phyloP scores from a whole-genome alignment of 257 asterid species.

The Ocimum tenuiflorum region DNA sequence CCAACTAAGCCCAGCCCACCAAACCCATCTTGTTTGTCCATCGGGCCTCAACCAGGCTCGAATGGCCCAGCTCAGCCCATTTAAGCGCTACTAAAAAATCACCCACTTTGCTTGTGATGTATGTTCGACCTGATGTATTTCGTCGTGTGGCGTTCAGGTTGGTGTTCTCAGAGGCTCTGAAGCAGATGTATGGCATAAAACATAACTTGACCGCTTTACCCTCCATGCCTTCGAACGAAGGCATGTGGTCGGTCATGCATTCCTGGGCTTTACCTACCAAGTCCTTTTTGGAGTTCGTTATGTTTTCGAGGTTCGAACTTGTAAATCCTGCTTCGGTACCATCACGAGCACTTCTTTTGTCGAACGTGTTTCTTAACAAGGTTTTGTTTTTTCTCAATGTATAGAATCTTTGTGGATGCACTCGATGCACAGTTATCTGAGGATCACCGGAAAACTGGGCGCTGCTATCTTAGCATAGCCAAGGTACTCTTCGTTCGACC shows the following conservation, averaged over 20 bases:
- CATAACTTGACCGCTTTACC: constrained; percentile 66
- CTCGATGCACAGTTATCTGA: constrained; percentile 61
- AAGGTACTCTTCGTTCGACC: constrained; percentile 38
- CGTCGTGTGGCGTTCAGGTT: constrained; percentile 37
- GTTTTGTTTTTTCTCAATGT: not conserved
- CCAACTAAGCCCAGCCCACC: too few relatives aligned
- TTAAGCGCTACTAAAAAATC: too few relatives aligned
- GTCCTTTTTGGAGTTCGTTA: constrained; percentile 80
- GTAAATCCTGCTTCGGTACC: not conserved
- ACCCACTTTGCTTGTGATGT: not conserved
- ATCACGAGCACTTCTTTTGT: not conserved
- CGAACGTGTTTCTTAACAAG: not conserved
- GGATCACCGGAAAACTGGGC: constrained; percentile 59
- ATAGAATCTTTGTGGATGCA: constrained; percentile 88
- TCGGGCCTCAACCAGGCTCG: too few relatives aligned
- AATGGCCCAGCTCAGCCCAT: too few relatives aligned
- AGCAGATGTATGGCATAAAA: constrained; percentile 74
- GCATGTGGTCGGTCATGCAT: constrained; percentile 91
- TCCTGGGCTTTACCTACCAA: constrained; percentile 88
- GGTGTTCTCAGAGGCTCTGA: constrained; percentile 71
- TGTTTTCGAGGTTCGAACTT: constrained; percentile 82
- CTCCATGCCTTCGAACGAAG: constrained; percentile 61
- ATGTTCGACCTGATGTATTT: constrained; percentile 10
- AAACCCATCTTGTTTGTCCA: too few relatives aligned
- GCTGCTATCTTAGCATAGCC: constrained; percentile 59